Evolutionary conservation across 2,329 filamentous ascomycete species (phyloP).

Genomic region (Sclerotinia subarctica): DNA sequence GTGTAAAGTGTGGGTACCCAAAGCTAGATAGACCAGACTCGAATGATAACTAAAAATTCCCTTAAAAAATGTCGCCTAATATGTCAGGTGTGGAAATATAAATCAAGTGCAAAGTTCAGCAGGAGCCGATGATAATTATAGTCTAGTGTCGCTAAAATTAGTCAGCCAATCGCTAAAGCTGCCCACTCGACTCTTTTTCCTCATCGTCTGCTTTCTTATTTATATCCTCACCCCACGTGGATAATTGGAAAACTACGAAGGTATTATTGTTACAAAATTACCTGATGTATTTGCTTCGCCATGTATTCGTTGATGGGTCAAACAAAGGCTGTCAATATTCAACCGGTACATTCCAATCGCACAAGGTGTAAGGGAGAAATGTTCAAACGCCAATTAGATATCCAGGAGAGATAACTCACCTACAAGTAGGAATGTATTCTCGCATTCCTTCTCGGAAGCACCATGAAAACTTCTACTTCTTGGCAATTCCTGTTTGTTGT

Average conservation of each 20-base stretch:
- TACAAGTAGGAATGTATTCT: background rate
- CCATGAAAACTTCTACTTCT: constrained; percentile 5
- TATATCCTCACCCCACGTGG: background rate
- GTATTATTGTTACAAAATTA: background rate
- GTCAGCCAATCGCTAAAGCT: background rate
- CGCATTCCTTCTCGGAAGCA: background rate
- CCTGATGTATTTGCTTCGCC: background rate
- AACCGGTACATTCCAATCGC: background rate
- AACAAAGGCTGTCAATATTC: background rate
- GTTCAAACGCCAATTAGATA: constrained; percentile 4
- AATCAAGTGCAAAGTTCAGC: too few relatives aligned
- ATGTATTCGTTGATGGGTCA: background rate
- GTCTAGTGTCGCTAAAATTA: background rate
- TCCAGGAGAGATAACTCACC: background rate
- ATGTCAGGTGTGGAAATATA: too few relatives aligned
- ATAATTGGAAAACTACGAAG: background rate
- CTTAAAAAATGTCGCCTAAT: too few relatives aligned
- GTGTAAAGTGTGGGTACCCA: background rate
- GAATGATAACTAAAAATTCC: too few relatives aligned
- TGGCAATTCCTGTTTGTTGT: background rate
- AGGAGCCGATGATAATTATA: too few relatives aligned
- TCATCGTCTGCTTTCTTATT: background rate
- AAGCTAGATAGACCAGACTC: background rate
- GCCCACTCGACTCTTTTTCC: background rate
- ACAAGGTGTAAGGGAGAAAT: background rate